Percentiles rank a stretch among this genome's conserved stretches.
Evolutionary conservation across 177 flowering plant genomes (phyloP).

Genomic region (Vitis hybrid): DNA sequence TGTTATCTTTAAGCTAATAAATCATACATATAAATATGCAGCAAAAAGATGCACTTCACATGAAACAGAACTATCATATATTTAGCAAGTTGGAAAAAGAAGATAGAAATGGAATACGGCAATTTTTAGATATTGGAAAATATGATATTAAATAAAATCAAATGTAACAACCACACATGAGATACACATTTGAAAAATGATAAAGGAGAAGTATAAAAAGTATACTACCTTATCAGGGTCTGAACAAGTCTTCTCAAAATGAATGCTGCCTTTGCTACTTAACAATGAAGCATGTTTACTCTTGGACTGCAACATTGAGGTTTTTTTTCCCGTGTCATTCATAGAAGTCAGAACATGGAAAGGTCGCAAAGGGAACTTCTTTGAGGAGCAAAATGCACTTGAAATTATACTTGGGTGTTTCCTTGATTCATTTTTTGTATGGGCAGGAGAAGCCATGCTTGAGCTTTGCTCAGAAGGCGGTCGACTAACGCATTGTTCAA

Average conservation of each 20-base stretch:
- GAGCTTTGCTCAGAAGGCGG: conserved; percentile 69
- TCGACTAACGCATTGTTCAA: conserved; percentile 60
- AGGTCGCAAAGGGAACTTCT: conserved; percentile 60
- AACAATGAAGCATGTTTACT: conserved; percentile 35
- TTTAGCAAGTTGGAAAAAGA: too few species aligned
- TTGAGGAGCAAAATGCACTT: conserved; percentile 85
- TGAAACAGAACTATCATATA: too few species aligned
- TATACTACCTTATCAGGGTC: conserved; percentile 44
- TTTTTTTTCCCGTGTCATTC: conserved; percentile 48
- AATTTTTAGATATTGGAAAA: neutral
- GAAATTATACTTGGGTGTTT: conserved; percentile 82
- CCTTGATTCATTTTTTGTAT: conserved; percentile 43
- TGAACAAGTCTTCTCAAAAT: conserved; percentile 26
- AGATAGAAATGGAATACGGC: too few species aligned
- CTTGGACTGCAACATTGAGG: conserved; percentile 32
- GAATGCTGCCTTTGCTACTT: conserved; percentile 30
- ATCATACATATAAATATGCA: too few species aligned
- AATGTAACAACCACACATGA: neutral
- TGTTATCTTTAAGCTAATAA: too few species aligned
- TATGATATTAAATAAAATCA: neutral
- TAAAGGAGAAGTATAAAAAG: neutral
- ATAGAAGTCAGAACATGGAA: conserved; percentile 55
- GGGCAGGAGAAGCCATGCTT: conserved; percentile 64
- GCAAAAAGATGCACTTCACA: too few species aligned
- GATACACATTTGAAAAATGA: neutral